Evolutionary conservation across 805 yeast species (phyloP), one percentile per base, ranked within the genome.

Genomic region (Wickerhamiella siamensis): DNA sequence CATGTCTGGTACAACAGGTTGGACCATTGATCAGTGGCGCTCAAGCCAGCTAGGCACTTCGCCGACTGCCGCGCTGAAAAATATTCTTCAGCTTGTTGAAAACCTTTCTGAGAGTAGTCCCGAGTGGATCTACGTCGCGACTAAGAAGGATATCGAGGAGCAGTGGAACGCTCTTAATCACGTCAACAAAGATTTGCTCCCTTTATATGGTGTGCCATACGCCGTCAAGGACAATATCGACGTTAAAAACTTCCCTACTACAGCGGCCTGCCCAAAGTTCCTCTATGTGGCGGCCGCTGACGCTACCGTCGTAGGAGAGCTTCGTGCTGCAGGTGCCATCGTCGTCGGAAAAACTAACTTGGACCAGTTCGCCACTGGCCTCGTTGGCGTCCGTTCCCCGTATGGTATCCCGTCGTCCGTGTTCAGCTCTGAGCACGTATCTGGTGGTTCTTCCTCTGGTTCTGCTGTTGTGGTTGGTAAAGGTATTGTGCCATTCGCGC

Each of bases 361-460:
- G 60, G 98, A 88, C 60, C 98, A 88, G 61, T 88, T 88, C 63
- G 97, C 97, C 10, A 91, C 98, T 2, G 98, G 98, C 31, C 69
- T 88, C 44, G 97, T 88, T 2, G 98, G 98, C 35, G 78, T 84
- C 26, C 72, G 98, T 55, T 82, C 95, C 5, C 97, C 98, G 1
- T 88, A 88, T 57, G 98, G 98, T 10, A 72, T 77, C 51, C 81
- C 95, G 4, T 76, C 84, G 31, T 79, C 79, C 60, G 77, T 88
- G 1, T 84, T 88, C 60, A 67, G 79, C 50, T 64, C 68, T 39
- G 67, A 75, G 38, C 86, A 86, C 56, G 95, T 88, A 15, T 74
- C 86, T 43, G 98, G 98, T 40, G 98, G 98, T 24, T 84, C 95
- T 2, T 79, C 93, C 31, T 86, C 96, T 1, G 98, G 98, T 10